Base-by-base conservation (phyloP, 805 yeast genomes). In the Allodekkera sacchari region DNA sequence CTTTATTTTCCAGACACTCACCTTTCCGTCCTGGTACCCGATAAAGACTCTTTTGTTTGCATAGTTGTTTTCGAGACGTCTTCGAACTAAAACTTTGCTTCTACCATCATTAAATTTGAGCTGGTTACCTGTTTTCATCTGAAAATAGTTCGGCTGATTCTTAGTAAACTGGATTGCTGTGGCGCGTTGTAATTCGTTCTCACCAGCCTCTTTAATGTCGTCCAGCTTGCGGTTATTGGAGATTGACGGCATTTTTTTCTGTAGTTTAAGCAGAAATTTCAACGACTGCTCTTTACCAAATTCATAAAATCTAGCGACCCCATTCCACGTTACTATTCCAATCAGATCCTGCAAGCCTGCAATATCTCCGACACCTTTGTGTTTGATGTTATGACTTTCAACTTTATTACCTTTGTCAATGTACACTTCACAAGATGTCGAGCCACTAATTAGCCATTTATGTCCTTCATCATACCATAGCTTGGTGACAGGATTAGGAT, bases 401-500 rank as follows among this genome's bases (percentile, higher is more conserved):
- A 34, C 21, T 25, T 36, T 16, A 11, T 18, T 14, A n/a, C 11
- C 11, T 2, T 15, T 9, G 3, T 13, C 12, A 11, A 34, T 26
- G 13, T 31, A 25, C 5, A 39, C 16, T 17, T 52, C 56, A 24
- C 70, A 66, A n/a, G 63, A 53, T 0, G 77, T 59, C 0, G 81
- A 73, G 0, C 77, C 67, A 2, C 69, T 55, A 3, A 68, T 36
- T 1, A 74, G 34, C 4, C 33, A 38, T 4, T 45, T 26, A 15
- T 46, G 39, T 0, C 21, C 7, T 0, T 35, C 18, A 38, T 62
- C 65, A 33, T 49, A 45, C 3, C 44, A 48, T 12, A 77, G 34
- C 1, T 74, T 58, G 0, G 74, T 49, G 2, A 76, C 57, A 1
- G 84, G 83, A 48, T 69, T 68, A 0, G 83, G 83, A 7, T 44